These are phyloP conservation scores for Xylariaceae sp. DNA, from an alignment of 2,329 filamentous ascomycete genomes.

Conservation along the genomic window DNA sequence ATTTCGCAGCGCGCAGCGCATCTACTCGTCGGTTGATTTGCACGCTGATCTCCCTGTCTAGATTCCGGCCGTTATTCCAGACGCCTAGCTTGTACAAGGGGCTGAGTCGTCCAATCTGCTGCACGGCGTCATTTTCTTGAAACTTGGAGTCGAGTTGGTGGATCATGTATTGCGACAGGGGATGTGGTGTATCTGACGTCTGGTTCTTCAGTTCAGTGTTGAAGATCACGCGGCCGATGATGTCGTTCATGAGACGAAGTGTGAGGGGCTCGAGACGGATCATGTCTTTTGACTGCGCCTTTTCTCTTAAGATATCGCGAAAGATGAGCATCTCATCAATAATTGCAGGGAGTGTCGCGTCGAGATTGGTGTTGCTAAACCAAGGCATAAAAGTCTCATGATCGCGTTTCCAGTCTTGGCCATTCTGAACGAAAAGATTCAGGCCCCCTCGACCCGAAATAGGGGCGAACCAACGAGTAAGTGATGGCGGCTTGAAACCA, in stretches of 20 bases:
- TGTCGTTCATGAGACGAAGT: constrained; percentile 33
- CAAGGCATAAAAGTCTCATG: constrained; percentile 30
- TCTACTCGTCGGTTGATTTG: constrained; percentile 27
- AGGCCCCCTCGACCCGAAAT: constrained; percentile 29
- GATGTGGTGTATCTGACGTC: constrained; percentile 25
- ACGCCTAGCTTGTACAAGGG: constrained; percentile 27
- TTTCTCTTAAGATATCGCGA: constrained; percentile 23
- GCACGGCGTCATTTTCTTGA: constrained; percentile 24
- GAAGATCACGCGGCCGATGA: constrained; percentile 32
- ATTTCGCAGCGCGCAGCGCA: constrained; percentile 23
- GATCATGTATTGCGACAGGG: constrained; percentile 32
- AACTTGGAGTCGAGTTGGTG: constrained; percentile 29
- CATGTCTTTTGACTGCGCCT: constrained; percentile 15
- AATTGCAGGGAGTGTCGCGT: constrained; percentile 28
- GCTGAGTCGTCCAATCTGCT: constrained; percentile 29
- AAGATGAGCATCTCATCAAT: constrained; percentile 31
- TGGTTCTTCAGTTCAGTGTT: constrained; percentile 33
- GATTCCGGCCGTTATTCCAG: constrained; percentile 33
- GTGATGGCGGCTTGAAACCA: constrained; percentile 26
- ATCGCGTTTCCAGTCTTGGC: constrained; percentile 30
- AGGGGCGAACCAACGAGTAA: constrained; percentile 31
- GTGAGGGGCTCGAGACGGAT: constrained; percentile 27
- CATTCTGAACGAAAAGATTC: constrained; percentile 34
- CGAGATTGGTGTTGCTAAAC: constrained; percentile 33
- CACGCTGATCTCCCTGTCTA: constrained; percentile 29